Conservation (phyloP, 78 protist species). For the Dictyostelium capitatum region DNA sequence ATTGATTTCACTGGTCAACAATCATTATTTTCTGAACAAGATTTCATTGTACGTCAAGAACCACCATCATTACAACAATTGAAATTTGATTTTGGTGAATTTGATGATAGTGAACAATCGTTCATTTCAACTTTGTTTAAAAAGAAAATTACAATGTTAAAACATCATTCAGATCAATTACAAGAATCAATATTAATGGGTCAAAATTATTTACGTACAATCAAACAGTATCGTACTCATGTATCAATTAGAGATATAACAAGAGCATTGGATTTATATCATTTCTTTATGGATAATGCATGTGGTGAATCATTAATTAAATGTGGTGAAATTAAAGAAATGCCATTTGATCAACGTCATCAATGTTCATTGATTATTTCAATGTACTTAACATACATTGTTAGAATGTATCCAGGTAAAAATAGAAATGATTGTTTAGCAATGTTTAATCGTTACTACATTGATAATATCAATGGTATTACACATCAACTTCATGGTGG, state of each 20-base stretch:
- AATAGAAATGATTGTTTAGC: background rate
- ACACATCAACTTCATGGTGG: background rate
- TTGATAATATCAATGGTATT: background rate
- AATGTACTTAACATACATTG: conserved; percentile 5
- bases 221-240: conserved; percentile 43
- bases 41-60: conserved; percentile 43
- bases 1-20: conserved; percentile 17
- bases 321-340: conserved; percentile 1
- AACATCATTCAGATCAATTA: background rate
- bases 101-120: conserved; percentile 27
- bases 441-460: conserved; percentile 1
- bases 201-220: conserved; percentile 7
- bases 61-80: conserved; percentile 70
- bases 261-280: conserved; percentile 56
- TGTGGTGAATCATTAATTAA: background rate
- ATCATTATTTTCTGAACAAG: background rate
- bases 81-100: conserved; percentile 52
- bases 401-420: conserved; percentile 21
- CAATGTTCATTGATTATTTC: conserved; percentile 7
- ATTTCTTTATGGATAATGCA: conserved; percentile 35
- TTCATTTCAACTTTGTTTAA: conserved; percentile 22
- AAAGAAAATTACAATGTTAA: background rate
- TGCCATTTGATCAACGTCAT: background rate
- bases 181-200: conserved; percentile 5
- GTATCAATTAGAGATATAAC: conserved; percentile 78